These are phyloP conservation scores for Boletus speciosus DNA, from an alignment of 768 basidiomycete species.

Conservation along the genomic window DNA sequence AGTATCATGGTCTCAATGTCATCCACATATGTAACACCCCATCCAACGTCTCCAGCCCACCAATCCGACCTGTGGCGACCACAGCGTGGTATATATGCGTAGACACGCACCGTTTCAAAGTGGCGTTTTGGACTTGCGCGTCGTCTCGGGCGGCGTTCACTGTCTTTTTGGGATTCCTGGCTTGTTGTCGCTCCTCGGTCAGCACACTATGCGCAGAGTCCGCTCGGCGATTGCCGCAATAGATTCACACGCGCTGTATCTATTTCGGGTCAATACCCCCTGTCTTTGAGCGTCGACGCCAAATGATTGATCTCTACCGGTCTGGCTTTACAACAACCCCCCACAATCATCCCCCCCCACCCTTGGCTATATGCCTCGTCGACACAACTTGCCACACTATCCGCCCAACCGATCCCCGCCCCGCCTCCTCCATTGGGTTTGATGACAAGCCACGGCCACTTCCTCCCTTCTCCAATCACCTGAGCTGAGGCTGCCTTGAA, in stretches of 20 bases:
- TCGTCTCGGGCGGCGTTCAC: slow-evolving; percentile 41
- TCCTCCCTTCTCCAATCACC: slow-evolving; percentile 6
- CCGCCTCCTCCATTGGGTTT: slow-evolving; percentile 71
- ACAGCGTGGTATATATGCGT: background rate
- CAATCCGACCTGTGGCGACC: slow-evolving; percentile 4
- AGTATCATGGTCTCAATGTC: slow-evolving; percentile 17
- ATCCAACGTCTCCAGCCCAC: slow-evolving; percentile 28
- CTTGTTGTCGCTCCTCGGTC: slow-evolving; percentile 16
- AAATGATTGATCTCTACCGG: slow-evolving; percentile 47
- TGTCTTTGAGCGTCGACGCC: slow-evolving; percentile 2
- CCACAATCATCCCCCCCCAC: slow-evolving; percentile 56
- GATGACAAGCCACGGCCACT: slow-evolving; percentile 53
- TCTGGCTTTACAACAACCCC: slow-evolving; percentile 67
- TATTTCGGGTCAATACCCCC: slow-evolving; percentile 11
- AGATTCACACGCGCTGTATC: slow-evolving; percentile 15
- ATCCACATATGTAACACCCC: slow-evolving; percentile 35
- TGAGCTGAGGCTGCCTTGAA: slow-evolving; percentile 29
- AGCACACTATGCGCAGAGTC: slow-evolving; percentile 10
- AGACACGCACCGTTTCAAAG: slow-evolving; percentile 37
- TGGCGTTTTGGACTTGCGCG: slow-evolving; percentile 36
- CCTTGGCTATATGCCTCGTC: slow-evolving; percentile 13
- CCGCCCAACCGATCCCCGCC: slow-evolving; percentile 33
- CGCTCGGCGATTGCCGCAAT: slow-evolving; percentile 20
- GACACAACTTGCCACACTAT: slow-evolving; percentile 27
- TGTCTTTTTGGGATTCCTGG: slow-evolving; percentile 26